phyloP scores from a whole-genome alignment of 129 eudicot genomes.

The Logfia minima region DNA sequence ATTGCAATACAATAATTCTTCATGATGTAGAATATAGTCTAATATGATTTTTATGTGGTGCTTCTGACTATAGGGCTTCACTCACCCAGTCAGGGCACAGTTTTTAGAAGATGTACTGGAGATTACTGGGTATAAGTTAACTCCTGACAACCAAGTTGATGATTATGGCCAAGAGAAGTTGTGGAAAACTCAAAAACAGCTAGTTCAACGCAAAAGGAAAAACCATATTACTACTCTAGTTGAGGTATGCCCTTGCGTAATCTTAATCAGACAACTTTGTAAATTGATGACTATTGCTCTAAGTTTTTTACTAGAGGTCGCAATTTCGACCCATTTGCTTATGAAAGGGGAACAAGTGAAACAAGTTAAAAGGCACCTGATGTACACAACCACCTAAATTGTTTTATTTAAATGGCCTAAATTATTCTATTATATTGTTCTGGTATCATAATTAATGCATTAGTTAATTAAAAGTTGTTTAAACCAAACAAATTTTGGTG shows the following conservation, averaged over 20 bases:
- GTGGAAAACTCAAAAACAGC: conserved; percentile 96
- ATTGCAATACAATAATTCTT: neutral
- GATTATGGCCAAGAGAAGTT: conserved; percentile 97
- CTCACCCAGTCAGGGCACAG: conserved; percentile 83
- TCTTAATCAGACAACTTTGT: conserved; percentile 2
- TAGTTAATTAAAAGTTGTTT: neutral
- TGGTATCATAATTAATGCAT: neutral
- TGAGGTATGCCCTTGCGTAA: conserved; percentile 56
- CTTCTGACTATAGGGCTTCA: conserved; percentile 71
- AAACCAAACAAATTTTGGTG: neutral
- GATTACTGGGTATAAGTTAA: conserved; percentile 87
- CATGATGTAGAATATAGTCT: conserved; percentile 18
- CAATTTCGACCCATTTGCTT: neutral
- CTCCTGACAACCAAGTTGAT: conserved; percentile 90
- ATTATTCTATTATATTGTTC: neutral
- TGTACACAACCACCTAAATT: neutral
- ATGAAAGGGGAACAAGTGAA: neutral
- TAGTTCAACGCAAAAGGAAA: conserved; percentile 75
- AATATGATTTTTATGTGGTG: conserved; percentile 12
- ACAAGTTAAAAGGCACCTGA: neutral
- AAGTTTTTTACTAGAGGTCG: neutral
- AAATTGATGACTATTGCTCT: neutral
- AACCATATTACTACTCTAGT: conserved; percentile 85
- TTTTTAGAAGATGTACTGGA: conserved; percentile 95
- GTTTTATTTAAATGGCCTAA: neutral